Percentiles rank a stretch among this genome's conserved stretches.
These are phyloP conservation scores for Aspergillus leporis DNA, from an alignment of 495 filamentous ascomycete genomes.

Conservation along the genomic window DNA sequence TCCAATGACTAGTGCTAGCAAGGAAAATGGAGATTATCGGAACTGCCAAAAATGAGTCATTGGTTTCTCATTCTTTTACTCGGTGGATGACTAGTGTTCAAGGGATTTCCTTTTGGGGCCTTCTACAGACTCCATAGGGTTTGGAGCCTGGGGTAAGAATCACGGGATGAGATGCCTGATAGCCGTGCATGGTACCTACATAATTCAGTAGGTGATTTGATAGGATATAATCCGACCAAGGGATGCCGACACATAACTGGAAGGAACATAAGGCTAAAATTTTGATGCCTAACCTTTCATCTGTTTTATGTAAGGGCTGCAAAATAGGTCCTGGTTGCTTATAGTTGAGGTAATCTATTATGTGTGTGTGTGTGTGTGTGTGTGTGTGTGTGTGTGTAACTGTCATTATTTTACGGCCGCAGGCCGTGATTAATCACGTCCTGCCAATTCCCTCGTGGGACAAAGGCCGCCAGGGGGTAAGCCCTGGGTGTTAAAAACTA, in stretches of 20 bases:
- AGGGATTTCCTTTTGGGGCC: neutral
- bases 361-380: too few relatives aligned
- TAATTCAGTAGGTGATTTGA: neutral
- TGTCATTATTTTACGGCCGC: too few relatives aligned
- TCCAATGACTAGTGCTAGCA: neutral
- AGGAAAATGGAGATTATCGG: neutral
- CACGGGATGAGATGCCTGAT: neutral
- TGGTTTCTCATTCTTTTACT: too few relatives aligned
- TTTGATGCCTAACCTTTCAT: neutral
- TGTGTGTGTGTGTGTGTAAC: too few relatives aligned
- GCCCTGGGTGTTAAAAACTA: too few relatives aligned
- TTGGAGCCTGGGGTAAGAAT: neutral
- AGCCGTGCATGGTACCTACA: neutral
- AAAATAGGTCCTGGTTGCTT: too few relatives aligned
- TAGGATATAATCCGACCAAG: neutral
- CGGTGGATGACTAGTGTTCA: neutral
- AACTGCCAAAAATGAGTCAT: neutral
- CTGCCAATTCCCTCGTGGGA: too few relatives aligned
- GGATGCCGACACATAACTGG: neutral
- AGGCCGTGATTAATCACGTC: too few relatives aligned
- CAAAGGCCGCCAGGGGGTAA: too few relatives aligned
- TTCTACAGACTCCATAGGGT: neutral
- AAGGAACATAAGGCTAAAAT: neutral
- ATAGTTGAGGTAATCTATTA: too few relatives aligned
- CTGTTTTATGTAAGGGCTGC: neutral